These are phyloP conservation scores for Lichtheimia hyalospora DNA, from an alignment of 371 early-diverging fungal genomes.

Conservation along the genomic window DNA sequence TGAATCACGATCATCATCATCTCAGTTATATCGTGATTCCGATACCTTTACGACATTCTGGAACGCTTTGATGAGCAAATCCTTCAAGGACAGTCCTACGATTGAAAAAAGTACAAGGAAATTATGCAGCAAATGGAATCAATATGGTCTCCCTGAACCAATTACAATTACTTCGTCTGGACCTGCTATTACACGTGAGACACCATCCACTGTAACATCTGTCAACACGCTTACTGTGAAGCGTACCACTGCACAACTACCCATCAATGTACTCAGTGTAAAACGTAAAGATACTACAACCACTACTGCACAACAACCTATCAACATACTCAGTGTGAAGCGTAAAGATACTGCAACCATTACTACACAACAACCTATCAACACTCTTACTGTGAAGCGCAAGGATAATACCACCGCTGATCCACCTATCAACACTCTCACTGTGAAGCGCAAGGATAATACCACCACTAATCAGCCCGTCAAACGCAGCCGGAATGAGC, in stretches of 20 bases:
- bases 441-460: background rate
- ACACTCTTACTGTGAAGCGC: background rate
- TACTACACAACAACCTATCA: background rate
- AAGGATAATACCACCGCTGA: background rate
- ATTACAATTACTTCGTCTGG: background rate
- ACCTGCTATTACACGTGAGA: background rate
- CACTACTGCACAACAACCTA: background rate
- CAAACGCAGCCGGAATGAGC: too few species aligned
- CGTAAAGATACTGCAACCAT: background rate
- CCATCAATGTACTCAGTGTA: background rate
- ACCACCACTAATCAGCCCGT: background rate
- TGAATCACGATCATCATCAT: too few species aligned
- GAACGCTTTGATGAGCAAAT: background rate
- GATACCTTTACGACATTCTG: background rate
- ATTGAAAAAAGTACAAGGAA: background rate
- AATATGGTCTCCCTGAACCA: background rate
- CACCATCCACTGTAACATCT: background rate
- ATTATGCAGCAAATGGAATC: background rate
- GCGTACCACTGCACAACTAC: background rate
- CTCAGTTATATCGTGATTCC: background rate
- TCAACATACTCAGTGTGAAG: background rate
- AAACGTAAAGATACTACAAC: background rate
- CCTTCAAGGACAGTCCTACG: background rate
- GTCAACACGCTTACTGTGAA: background rate
- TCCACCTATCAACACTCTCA: background rate